phyloP scores from a whole-genome alignment of 2,329 filamentous ascomycete genomes.

The Clarireedia monteithiana region DNA sequence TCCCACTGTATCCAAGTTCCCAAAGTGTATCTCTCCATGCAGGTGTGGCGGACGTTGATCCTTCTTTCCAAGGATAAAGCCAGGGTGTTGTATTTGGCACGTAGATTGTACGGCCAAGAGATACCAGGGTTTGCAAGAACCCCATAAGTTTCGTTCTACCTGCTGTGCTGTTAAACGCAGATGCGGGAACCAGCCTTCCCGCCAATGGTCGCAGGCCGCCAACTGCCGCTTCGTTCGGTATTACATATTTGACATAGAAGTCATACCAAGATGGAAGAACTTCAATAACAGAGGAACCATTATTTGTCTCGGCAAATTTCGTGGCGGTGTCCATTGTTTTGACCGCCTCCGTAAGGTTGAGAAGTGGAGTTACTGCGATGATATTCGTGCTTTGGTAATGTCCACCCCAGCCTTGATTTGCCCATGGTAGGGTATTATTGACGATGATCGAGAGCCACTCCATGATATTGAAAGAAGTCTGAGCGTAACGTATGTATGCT shows the following conservation, averaged over 20 bases:
- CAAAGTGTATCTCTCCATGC: slow-evolving; percentile 14
- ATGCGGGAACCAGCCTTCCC: slow-evolving; percentile 10
- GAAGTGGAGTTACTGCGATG: slow-evolving; percentile 13
- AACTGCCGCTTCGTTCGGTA: slow-evolving; percentile 8
- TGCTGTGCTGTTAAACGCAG: slow-evolving; percentile 4
- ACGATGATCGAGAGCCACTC: slow-evolving; percentile 12
- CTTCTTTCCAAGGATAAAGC: slow-evolving; percentile 8
- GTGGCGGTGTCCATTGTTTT: slow-evolving; percentile 11
- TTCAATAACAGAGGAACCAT: slow-evolving; percentile 9
- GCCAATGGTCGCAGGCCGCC: slow-evolving; percentile 7
- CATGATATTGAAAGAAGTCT: slow-evolving; percentile 3
- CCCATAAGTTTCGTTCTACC: slow-evolving; percentile 7
- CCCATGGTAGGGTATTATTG: slow-evolving; percentile 15
- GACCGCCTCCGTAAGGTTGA: slow-evolving; percentile 11
- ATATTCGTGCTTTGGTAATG: slow-evolving; percentile 10
- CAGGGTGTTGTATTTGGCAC: slow-evolving; percentile 13
- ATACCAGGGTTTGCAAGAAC: slow-evolving; percentile 10
- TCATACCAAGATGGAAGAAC: slow-evolving; percentile 11
- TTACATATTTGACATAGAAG: slow-evolving; percentile 14
- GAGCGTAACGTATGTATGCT: slow-evolving; percentile 11
- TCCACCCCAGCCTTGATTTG: slow-evolving; percentile 16
- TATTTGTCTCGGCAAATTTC: slow-evolving; percentile 8
- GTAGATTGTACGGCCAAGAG: slow-evolving; percentile 9
- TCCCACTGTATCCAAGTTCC: slow-evolving; percentile 7
- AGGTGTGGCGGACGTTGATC: slow-evolving; percentile 15